Conservation (phyloP, 225 moss, liverwort and hornwort genomes). For the Marchantia paleacea region DNA sequence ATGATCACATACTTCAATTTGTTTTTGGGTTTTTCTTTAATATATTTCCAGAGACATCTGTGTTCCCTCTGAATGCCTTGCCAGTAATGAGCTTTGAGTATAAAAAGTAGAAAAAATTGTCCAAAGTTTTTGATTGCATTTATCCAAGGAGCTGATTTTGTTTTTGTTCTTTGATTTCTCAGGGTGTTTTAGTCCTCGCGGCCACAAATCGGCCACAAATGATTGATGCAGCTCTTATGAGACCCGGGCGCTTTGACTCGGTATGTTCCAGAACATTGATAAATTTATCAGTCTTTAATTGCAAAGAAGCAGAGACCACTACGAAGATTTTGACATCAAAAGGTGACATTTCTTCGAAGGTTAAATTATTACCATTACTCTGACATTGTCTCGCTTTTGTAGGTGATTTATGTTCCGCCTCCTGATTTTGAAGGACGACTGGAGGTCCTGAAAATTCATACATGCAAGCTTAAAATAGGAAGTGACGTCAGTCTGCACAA, state of each 20-base stretch:
- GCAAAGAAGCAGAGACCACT: too few species aligned
- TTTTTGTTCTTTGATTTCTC: not conserved
- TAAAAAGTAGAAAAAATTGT: not conserved
- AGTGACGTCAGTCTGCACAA: slow-evolving; percentile 60
- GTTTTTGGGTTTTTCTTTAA: too few species aligned
- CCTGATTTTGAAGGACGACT: slow-evolving; percentile 81
- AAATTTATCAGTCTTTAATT: not conserved
- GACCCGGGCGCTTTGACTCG: slow-evolving; percentile 93
- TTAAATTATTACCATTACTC: slow-evolving; percentile 19
- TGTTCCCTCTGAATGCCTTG: too few species aligned
- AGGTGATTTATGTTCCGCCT: slow-evolving; percentile 95
- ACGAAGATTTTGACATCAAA: not conserved
- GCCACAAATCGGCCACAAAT: slow-evolving; percentile 92
- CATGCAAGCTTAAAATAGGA: slow-evolving; percentile 49
- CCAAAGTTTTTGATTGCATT: too few species aligned
- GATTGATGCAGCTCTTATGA: slow-evolving; percentile 91
- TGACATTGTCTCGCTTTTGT: slow-evolving; percentile 2
- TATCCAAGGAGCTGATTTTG: not conserved
- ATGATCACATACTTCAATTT: too few species aligned
- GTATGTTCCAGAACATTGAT: slow-evolving; percentile 43
- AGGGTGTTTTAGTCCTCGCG: slow-evolving; percentile 93
- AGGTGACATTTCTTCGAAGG: slow-evolving; percentile 3
- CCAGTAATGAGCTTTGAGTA: too few species aligned
- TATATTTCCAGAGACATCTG: too few species aligned
- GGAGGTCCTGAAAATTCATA: slow-evolving; percentile 75